Evolutionary conservation across 768 basidiomycete species (phyloP).

Genomic region (Lyophyllum semitale): DNA sequence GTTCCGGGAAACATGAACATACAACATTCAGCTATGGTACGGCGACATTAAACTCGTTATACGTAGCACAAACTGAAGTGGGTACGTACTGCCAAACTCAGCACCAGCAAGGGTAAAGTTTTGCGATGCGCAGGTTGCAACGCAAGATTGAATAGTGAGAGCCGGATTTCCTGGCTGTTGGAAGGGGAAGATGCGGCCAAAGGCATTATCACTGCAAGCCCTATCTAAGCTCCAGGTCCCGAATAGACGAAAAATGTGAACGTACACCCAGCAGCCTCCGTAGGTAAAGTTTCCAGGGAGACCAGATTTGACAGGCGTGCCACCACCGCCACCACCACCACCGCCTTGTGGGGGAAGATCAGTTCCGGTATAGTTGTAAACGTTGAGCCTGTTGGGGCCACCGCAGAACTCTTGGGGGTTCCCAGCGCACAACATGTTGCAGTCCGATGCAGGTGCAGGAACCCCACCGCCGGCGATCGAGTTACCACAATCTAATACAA

Average conservation of each 20-base stretch:
- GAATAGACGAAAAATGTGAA: conserved; percentile 3
- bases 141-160: conserved; percentile 65
- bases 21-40: conserved; percentile 45
- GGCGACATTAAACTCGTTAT: conserved; percentile 5
- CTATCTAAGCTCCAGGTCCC: background rate
- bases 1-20: conserved; percentile 17
- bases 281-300: conserved; percentile 63
- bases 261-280: conserved; percentile 66
- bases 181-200: conserved; percentile 58
- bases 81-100: conserved; percentile 60
- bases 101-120: conserved; percentile 70
- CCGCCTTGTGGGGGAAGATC: conserved; percentile 41
- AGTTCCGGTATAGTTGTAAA: conserved; percentile 72
- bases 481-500: conserved; percentile 48
- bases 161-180: conserved; percentile 25
- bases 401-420: conserved; percentile 71
- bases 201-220: conserved; percentile 47
- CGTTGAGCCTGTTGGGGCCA: conserved; percentile 64
- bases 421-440: conserved; percentile 68
- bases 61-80: conserved; percentile 1
- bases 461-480: conserved; percentile 48
- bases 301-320: conserved; percentile 46
- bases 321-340: conserved; percentile 36
- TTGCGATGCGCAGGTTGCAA: conserved; percentile 52
- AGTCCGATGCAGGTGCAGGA: conserved; percentile 50